Evolutionary conservation across 2,329 filamentous ascomycete genomes (phyloP).

Genomic region (Stagonosporopsis rhizophila): DNA sequence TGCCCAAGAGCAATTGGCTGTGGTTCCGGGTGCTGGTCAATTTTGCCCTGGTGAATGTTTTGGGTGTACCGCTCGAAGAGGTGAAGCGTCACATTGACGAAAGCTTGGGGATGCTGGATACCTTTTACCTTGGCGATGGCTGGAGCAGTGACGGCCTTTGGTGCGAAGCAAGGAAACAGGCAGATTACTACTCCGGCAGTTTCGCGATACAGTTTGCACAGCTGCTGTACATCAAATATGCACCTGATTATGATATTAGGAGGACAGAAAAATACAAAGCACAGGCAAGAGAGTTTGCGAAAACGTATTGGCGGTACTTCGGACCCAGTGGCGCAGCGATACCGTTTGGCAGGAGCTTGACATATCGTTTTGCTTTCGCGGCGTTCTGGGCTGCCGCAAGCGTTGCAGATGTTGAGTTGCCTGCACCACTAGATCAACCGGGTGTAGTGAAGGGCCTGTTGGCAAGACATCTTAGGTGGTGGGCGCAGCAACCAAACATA

Average conservation of each 20-base stretch:
- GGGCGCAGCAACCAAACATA: constrained; percentile 49
- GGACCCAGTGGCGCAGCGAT: constrained; percentile 54
- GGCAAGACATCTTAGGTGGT: constrained; percentile 57
- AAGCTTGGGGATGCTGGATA: constrained; percentile 52
- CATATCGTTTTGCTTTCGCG: constrained; percentile 57
- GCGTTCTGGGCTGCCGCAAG: constrained; percentile 55
- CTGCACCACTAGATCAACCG: constrained; percentile 40
- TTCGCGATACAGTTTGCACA: constrained; percentile 61
- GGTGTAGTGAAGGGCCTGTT: constrained; percentile 55
- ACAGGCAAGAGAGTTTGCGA: constrained; percentile 51
- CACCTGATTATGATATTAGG: constrained; percentile 47
- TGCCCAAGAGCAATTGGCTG: constrained; percentile 58
- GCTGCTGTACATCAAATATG: constrained; percentile 53
- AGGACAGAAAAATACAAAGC: constrained; percentile 47
- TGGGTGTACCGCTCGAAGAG: constrained; percentile 43
- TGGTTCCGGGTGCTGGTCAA: constrained; percentile 60
- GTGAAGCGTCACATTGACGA: constrained; percentile 45
- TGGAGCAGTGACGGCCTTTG: constrained; percentile 57
- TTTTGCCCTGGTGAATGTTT: constrained; percentile 51
- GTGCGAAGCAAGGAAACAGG: constrained; percentile 48
- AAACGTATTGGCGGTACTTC: constrained; percentile 56
- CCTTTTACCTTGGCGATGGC: constrained; percentile 53
- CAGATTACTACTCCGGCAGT: constrained; percentile 60
- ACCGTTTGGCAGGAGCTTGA: constrained; percentile 57
- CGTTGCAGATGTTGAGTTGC: constrained; percentile 48